phyloP scores from a whole-genome alignment of 768 basidiomycete genomes.

The Pisolithus tinctorius region DNA sequence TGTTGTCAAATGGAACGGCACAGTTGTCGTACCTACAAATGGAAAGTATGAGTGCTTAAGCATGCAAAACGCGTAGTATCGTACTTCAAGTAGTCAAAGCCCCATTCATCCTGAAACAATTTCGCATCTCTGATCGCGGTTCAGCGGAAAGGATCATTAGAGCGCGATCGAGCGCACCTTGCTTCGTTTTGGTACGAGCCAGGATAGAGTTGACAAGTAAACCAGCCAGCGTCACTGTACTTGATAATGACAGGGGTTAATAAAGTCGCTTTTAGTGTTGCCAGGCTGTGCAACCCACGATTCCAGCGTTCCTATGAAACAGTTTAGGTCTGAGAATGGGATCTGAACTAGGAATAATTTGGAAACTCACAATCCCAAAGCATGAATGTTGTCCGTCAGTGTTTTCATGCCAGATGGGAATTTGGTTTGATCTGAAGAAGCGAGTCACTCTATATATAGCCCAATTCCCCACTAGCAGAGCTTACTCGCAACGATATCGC shows the following conservation, averaged over 20 bases:
- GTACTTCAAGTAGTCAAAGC: conserved; percentile 59
- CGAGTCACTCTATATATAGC: not conserved
- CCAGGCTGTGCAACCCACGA: conserved; percentile 34
- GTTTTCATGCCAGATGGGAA: conserved; percentile 55
- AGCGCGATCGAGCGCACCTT: conserved; percentile 26
- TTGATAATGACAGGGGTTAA: conserved; percentile 11
- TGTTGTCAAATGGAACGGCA: conserved; percentile 50
- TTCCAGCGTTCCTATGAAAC: conserved; percentile 48
- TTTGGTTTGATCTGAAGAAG: conserved; percentile 34
- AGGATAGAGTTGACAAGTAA: conserved; percentile 57
- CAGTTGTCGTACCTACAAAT: conserved; percentile 52
- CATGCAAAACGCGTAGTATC: conserved; percentile 9
- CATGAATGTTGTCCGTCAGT: conserved; percentile 49
- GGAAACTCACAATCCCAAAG: conserved; percentile 45
- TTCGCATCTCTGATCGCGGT: conserved; percentile 40
- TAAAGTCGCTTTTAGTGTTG: not conserved
- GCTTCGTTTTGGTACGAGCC: conserved; percentile 60
- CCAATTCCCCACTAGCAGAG: not conserved
- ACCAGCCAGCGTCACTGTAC: conserved; percentile 71
- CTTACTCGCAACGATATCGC: conserved; percentile 52
- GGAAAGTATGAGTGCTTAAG: not conserved
- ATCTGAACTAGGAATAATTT: not conserved
- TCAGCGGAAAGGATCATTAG: not conserved
- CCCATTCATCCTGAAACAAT: conserved; percentile 53
- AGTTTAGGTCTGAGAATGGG: not conserved